Percentiles rank a stretch among this genome's conserved stretches.
These are phyloP conservation scores for Hirschfeldia incana DNA, from an alignment of 345 rosid genomes.

Conservation along the genomic window DNA sequence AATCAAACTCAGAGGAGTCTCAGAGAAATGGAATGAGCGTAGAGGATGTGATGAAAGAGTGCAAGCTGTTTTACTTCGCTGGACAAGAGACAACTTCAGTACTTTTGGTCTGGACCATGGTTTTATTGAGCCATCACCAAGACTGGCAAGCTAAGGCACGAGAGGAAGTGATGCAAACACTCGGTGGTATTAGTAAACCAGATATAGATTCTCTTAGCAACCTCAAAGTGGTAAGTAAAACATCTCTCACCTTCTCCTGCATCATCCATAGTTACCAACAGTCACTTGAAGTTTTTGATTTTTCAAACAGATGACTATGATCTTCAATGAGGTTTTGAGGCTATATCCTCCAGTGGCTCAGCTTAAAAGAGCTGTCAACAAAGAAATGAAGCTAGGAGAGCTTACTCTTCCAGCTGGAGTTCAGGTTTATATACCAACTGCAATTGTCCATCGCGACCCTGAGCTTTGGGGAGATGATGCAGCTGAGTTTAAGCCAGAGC, in stretches of 20 bases:
- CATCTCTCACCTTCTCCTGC: background rate
- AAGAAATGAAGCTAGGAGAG: constrained; percentile 57
- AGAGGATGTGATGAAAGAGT: background rate
- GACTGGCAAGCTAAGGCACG: background rate
- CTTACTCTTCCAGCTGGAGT: constrained; percentile 55
- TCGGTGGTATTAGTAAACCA: constrained; percentile 4
- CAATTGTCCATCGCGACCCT: constrained; percentile 55
- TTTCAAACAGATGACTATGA: constrained; percentile 53
- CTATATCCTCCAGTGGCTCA: constrained; percentile 55
- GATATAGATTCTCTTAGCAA: constrained; percentile 33
- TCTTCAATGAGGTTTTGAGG: constrained; percentile 59
- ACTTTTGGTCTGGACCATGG: background rate
- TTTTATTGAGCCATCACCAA: background rate
- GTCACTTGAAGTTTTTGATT: background rate
- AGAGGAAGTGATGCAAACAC: background rate
- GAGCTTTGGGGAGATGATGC: constrained; percentile 67
- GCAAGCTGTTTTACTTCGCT: background rate
- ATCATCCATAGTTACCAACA: background rate
- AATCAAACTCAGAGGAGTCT: background rate
- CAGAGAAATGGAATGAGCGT: background rate
- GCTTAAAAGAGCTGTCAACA: constrained; percentile 43
- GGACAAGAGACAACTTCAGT: background rate
- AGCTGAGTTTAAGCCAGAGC: constrained; percentile 61
- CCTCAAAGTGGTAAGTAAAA: constrained; percentile 42
- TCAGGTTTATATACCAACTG: constrained; percentile 41